Base-by-base conservation (phyloP, 164 flowering plant species). In the Chimonanthus praecox region DNA sequence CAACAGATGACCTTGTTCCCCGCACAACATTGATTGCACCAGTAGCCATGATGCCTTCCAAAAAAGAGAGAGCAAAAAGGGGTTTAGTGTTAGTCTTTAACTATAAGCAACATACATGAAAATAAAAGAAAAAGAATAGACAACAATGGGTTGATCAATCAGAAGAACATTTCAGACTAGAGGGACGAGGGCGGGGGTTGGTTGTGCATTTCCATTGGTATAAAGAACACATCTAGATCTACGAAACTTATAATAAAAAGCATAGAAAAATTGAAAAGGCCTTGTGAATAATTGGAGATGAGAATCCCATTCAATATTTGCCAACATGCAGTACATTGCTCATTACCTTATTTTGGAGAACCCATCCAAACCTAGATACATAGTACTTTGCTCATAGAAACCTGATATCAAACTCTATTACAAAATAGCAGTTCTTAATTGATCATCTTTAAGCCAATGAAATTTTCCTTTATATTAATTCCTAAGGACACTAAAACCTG, bases 1-100 rank as follows among this genome's bases (percentile, higher is more conserved):
- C 95, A 71, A 74, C 84, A 46, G 98, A 86, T 72, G 98, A 94
- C 75, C 94, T 89, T 71, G 97, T 87, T 67, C 98, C 98, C 73
- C 98, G 90, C 47, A 91, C 97, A 63, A 94, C 98, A 84, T 92
- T 88, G 47, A 94, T 86, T 71, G 97, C 97, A 78, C 98, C 98
- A 68, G 82, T 88, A 16, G 98, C 90, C 98, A 94, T 91, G 49
- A 86, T 87, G 74, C 97, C 98, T 94, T 71, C 44, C 62, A 78
- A 75, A 62, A 64, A 33, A 33, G 33, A 33, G 33, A 33, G 33
- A 33, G 33, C 1, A 1, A 33, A 33, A 33, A 33, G 33, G 33
- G 33, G 33, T 33, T 33, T 33, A 33, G 33, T 1, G 33, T 33
- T 33, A 33, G 33, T 33, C 33, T 33, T 33, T 33, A 33, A 33